phyloP scores from a whole-genome alignment of 306 rosid genomes.

The Argentina anserina region DNA sequence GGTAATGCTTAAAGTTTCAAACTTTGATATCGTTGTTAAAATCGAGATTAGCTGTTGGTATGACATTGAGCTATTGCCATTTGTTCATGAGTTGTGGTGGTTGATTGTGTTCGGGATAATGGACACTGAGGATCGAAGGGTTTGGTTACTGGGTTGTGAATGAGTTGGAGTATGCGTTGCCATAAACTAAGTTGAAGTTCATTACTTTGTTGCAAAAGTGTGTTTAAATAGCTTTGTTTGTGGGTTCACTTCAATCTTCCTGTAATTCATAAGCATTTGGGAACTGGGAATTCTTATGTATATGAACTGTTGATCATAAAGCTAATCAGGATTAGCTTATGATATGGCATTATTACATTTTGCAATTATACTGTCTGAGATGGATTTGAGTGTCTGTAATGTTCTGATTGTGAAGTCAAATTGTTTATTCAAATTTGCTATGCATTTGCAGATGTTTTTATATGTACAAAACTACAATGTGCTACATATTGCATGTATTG shows the following conservation, averaged over 20 bases:
- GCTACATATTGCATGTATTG: not conserved
- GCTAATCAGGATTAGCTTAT: not conserved
- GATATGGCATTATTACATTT: not conserved
- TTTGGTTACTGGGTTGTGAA: not conserved
- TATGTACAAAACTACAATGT: not conserved
- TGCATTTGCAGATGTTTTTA: not conserved
- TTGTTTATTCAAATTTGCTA: not conserved
- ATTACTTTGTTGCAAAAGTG: not conserved
- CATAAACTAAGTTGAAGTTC: not conserved
- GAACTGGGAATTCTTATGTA: not conserved
- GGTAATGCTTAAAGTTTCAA: not conserved
- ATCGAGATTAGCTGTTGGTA: not conserved
- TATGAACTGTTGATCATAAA: not conserved
- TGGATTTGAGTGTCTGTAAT: not conserved
- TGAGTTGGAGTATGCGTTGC: not conserved
- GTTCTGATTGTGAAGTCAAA: not conserved
- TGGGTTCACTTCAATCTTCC: not conserved
- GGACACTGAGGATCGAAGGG: not conserved
- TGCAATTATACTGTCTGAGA: not conserved
- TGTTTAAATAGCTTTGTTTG: not conserved
- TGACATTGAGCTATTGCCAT: constrained; percentile 1
- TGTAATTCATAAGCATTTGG: not conserved
- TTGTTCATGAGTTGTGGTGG: not conserved
- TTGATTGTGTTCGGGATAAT: constrained; percentile 1
- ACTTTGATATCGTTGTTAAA: not conserved